A percentile compares a stretch with the other conserved stretches of the same genome.
These are phyloP conservation scores for Metarhizium humberi DNA, from an alignment of 2,329 filamentous ascomycete species.

Conservation along the genomic window DNA sequence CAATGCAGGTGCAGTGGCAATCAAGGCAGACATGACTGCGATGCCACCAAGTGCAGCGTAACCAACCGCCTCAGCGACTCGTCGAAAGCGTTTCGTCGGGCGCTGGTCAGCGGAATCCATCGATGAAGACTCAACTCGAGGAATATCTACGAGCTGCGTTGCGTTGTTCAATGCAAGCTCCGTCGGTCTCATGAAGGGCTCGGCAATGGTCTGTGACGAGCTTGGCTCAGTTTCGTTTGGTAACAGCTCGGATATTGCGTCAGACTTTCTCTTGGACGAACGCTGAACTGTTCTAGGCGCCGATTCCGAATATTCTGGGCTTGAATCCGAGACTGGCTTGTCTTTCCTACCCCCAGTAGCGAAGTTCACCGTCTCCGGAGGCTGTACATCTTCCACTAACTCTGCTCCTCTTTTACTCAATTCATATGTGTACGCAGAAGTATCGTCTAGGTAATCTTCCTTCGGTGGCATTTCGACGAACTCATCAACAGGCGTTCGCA, in stretches of 20 bases:
- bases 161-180: neutral
- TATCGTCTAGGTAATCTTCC: constrained; percentile 13
- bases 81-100: constrained; percentile 22
- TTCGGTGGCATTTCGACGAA: neutral
- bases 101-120: neutral
- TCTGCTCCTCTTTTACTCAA: constrained; percentile 15
- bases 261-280: constrained; percentile 5
- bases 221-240: constrained; percentile 1
- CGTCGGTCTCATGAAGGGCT: neutral
- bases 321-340: neutral
- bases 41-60: constrained; percentile 27
- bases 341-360: neutral
- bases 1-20: constrained; percentile 25
- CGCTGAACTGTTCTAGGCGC: neutral
- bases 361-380: neutral
- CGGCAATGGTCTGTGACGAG: neutral
- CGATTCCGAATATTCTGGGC: neutral
- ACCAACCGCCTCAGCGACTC: constrained; percentile 25
- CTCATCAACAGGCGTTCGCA: constrained; percentile 14
- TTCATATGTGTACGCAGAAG: constrained; percentile 21
- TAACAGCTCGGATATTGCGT: constrained; percentile 1
- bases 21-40: constrained; percentile 29
- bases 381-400: neutral
- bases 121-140: neutral
- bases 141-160: neutral